These are phyloP conservation scores for Debaryomyces fabryi DNA, from an alignment of 1,139 yeast genomes.

Conservation along the genomic window DNA sequence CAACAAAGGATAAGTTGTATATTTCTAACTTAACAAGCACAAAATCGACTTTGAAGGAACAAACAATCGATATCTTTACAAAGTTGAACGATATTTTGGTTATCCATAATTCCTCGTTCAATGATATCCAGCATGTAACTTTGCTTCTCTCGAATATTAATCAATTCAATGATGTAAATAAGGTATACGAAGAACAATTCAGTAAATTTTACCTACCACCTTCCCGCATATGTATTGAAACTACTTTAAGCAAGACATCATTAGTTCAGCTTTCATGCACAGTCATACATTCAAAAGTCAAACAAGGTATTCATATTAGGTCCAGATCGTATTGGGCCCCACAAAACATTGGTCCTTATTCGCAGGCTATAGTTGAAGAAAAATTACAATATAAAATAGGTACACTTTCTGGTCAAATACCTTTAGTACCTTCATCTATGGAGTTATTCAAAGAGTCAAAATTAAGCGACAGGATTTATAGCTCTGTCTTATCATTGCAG, in stretches of 20 bases:
- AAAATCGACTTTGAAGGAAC: conserved; percentile 37
- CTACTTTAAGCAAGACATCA: conserved; percentile 42
- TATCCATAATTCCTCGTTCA: conserved; percentile 29
- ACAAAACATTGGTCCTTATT: conserved; percentile 95
- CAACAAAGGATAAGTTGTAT: conserved; percentile 38
- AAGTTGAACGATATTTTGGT: conserved; percentile 39
- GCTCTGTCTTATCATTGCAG: conserved; percentile 65
- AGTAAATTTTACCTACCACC: conserved; percentile 70
- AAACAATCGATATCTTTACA: conserved; percentile 50
- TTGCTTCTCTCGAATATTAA: conserved; percentile 66
- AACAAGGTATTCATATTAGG: conserved; percentile 82
- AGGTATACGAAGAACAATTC: conserved; percentile 59
- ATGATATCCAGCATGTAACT: conserved; percentile 57
- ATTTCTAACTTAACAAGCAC: conserved; percentile 53
- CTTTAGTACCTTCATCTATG: conserved; percentile 77
- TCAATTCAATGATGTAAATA: conserved; percentile 62
- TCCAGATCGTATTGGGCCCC: conserved; percentile 98
- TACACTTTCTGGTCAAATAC: conserved; percentile 90
- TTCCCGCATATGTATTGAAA: conserved; percentile 80
- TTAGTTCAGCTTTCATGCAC: conserved; percentile 63
- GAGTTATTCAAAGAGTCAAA: conserved; percentile 28
- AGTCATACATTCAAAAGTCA: conserved; percentile 36
- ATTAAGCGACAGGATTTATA: conserved; percentile 21
- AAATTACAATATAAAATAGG: conserved; percentile 46
- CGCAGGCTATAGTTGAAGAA: conserved; percentile 68